phyloP scores from a whole-genome alignment of 140 eudicot genomes.

The Ambrosia hybrid region DNA sequence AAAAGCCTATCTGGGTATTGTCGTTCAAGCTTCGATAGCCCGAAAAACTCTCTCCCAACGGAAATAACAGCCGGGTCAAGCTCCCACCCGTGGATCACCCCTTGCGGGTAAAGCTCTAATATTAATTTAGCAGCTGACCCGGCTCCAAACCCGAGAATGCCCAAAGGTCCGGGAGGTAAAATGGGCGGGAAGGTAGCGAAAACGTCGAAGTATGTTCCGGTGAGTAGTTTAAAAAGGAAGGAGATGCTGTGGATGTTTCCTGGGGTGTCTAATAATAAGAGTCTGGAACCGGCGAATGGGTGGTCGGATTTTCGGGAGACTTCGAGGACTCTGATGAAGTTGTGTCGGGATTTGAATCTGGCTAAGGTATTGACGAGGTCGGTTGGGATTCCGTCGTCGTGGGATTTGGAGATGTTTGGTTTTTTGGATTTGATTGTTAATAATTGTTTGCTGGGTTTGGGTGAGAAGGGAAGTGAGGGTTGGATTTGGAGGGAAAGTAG shows the following conservation, averaged over 20 bases:
- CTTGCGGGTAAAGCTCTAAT: slow-evolving; percentile 60
- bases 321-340: slow-evolving; percentile 72
- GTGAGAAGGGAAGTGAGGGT: too few species aligned
- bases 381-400: slow-evolving; percentile 24
- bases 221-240: slow-evolving; percentile 48
- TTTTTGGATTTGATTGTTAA: too few species aligned
- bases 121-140: slow-evolving; percentile 69
- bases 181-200: slow-evolving; percentile 83
- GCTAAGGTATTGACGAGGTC: slow-evolving; percentile 62
- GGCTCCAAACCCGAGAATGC: slow-evolving; percentile 84
- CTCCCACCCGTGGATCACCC: slow-evolving; percentile 79
- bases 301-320: slow-evolving; percentile 78
- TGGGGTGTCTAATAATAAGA: slow-evolving; percentile 73
- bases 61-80: slow-evolving; percentile 67
- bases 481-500: too few species aligned
- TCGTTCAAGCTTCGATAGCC: slow-evolving; percentile 50
- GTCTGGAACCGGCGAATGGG: slow-evolving; percentile 78
- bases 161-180: slow-evolving; percentile 76
- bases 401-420: too few species aligned
- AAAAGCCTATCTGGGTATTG: slow-evolving; percentile 47
- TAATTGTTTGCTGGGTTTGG: too few species aligned
- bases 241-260: slow-evolving; percentile 89
- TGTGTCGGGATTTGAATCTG: slow-evolving; percentile 74
- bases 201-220: slow-evolving; percentile 75
- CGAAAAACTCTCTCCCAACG: slow-evolving; percentile 69